Base-by-base conservation (phyloP, 1,284 basidiomycete species). In the Clitocybe nebularis region DNA sequence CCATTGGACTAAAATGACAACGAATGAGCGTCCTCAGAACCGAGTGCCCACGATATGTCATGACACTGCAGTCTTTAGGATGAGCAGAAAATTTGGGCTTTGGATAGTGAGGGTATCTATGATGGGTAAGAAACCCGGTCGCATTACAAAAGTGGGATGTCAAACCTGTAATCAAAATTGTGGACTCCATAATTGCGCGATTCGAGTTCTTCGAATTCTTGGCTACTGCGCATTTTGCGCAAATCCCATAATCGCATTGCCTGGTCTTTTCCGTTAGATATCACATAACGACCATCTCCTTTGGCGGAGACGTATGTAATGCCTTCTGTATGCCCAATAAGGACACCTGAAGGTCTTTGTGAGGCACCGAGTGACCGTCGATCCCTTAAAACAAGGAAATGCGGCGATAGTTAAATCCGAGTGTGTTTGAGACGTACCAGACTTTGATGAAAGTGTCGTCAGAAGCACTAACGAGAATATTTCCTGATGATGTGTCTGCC, bases 261-360 rank as follows among this genome's bases (percentile, higher is more conserved):
- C 60, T 98, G 95, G 60, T 99, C 96, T 64, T 99, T 99, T 36
- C 93, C 93, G 59, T 99, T 99, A n/a, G 89, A 94, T 25, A 98
- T 84, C 42, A 96, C 74, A 61, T 99, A 98, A 44, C 95, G 80
- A 5, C 94, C 95, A 57, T 99, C 96, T 8, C 92, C 92, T 65
- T 76, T 93, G 1, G 91, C 83, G 16, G 89, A 85, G 5, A 91
- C 89, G 53, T 89, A 88, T 3, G 93, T 93, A 49, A 96, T 86
- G 24, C 93, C 93, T 58, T 97, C 93, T 0, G 93, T 97, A 46
- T 98, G 95, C 0, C 96, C 95, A 16, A 93, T 84, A 1, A 99
- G 75, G 0, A 94, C 87, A 19, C 95, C 95, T 0, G 93, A 92
- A 1, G 95, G 92, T 51, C 87, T 91, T 35, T 72, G 75, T 1